A percentile compares a stretch with the other conserved stretches of the same genome.
These are phyloP conservation scores for Nitzschia inconspicua DNA, from an alignment of 108 stramenopile genomes.

Conservation along the genomic window DNA sequence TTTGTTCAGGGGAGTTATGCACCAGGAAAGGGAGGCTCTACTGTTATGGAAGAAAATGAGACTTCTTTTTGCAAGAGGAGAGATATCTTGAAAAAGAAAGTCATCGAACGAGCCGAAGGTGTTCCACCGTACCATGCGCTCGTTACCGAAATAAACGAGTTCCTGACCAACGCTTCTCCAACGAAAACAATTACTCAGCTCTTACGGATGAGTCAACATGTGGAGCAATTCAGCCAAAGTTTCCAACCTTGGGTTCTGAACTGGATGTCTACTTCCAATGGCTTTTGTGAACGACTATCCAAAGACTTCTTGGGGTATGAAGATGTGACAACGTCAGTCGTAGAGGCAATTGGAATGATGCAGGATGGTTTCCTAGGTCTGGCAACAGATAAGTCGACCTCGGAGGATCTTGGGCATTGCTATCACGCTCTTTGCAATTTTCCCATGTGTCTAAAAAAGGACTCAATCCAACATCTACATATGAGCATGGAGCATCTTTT, in stretches of 20 bases:
- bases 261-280: slow-evolving; percentile 72
- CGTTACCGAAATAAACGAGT: slow-evolving; percentile 73
- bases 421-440: no score
- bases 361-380: slow-evolving; percentile 45
- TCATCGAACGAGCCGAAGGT: slow-evolving; percentile 60
- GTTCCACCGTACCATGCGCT: slow-evolving; percentile 71
- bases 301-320: slow-evolving; percentile 60
- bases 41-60: slow-evolving; percentile 12
- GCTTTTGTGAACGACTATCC: slow-evolving; percentile 64
- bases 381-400: background rate
- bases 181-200: slow-evolving; percentile 38
- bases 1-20: slow-evolving; percentile 51
- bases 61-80: slow-evolving; percentile 26
- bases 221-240: slow-evolving; percentile 4
- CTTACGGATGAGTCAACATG: no score
- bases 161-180: slow-evolving; percentile 29
- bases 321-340: slow-evolving; percentile 71
- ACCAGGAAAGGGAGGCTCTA: slow-evolving; percentile 16
- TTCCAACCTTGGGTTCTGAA: slow-evolving; percentile 50
- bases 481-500: background rate
- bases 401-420: background rate
- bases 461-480: no score
- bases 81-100: slow-evolving; percentile 53
- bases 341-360: slow-evolving; percentile 59
- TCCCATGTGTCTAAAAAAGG: no score